Percentiles rank a stretch among this genome's conserved stretches.
These are phyloP conservation scores for Lepiota subincarnata DNA, from an alignment of 768 basidiomycete species.

Conservation along the genomic window DNA sequence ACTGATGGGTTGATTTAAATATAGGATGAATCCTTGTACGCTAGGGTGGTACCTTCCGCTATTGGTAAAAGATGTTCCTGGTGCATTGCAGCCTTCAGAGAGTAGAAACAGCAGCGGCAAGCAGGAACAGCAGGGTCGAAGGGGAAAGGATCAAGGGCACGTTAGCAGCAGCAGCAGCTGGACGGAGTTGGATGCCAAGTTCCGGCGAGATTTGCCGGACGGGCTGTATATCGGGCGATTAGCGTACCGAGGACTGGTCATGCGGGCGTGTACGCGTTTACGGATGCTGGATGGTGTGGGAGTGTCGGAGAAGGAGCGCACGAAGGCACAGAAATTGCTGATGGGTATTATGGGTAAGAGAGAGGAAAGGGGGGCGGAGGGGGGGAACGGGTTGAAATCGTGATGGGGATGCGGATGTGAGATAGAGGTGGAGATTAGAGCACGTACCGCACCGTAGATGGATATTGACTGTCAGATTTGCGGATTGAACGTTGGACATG, in stretches of 20 bases:
- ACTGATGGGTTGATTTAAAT: constrained; percentile 13
- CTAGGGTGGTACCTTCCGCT: constrained; percentile 94
- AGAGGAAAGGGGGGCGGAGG: constrained; percentile 23
- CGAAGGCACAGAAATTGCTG: constrained; percentile 72
- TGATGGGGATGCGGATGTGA: constrained; percentile 4
- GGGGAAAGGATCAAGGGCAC: constrained; percentile 14
- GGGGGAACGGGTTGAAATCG: constrained; percentile 7
- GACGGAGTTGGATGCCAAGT: constrained; percentile 78
- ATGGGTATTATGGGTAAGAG: constrained; percentile 42
- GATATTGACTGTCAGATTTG: constrained; percentile 4
- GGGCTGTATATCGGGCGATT: constrained; percentile 81
- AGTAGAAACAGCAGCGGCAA: constrained; percentile 6
- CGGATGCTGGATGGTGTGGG: constrained; percentile 82
- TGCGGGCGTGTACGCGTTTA: constrained; percentile 66
- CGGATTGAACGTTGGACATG: constrained; percentile 10
- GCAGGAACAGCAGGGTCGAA: neutral
- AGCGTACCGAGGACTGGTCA: constrained; percentile 85
- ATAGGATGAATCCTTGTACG: constrained; percentile 92
- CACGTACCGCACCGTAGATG: constrained; percentile 15
- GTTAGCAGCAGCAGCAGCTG: constrained; percentile 40
- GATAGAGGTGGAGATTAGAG: constrained; percentile 16
- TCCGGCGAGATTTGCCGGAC: constrained; percentile 88
- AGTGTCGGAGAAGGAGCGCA: constrained; percentile 78
- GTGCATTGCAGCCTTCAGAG: constrained; percentile 62
- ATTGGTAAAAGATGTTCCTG: constrained; percentile 64